Conservation (phyloP, 177 flowering plant genomes). For the Vitis hybrid region DNA sequence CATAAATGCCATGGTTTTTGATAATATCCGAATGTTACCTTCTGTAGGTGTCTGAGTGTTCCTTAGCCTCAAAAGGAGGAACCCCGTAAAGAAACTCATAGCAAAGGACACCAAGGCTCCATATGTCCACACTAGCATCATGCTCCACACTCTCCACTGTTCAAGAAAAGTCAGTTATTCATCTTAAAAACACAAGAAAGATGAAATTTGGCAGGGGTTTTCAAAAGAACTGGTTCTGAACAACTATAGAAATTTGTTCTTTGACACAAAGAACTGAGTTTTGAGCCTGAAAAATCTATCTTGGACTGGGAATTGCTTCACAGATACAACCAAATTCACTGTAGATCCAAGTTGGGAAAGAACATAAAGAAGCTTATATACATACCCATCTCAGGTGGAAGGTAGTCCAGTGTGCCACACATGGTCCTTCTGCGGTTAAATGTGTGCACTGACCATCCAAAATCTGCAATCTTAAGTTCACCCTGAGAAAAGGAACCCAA, state of each 20-base stretch:
- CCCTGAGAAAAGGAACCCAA: constrained; percentile 50
- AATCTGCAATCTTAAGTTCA: constrained; percentile 93
- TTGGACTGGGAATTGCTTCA: neutral
- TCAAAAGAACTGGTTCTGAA: neutral
- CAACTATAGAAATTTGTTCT: neutral
- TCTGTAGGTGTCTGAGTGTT: constrained; percentile 94
- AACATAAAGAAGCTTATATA: neutral
- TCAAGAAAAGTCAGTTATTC: neutral
- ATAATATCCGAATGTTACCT: constrained; percentile 43
- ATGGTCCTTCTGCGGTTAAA: constrained; percentile 91
- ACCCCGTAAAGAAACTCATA: constrained; percentile 95
- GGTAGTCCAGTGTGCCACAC: constrained; percentile 98
- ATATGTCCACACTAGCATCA: constrained; percentile 95
- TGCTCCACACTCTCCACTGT: constrained; percentile 98
- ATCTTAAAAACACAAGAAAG: neutral
- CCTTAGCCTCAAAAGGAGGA: constrained; percentile 98
- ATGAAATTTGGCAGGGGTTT: neutral
- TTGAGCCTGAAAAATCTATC: neutral
- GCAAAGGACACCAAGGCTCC: constrained; percentile 96
- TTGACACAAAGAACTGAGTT: neutral
- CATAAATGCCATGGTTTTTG: no score
- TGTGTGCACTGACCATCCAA: constrained; percentile 99
- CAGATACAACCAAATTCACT: neutral
- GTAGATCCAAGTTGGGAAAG: neutral
- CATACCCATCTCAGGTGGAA: constrained; percentile 99